These are phyloP conservation scores for Podila clonocystis DNA, from an alignment of 192 early-diverging fungal species.

Conservation along the genomic window DNA sequence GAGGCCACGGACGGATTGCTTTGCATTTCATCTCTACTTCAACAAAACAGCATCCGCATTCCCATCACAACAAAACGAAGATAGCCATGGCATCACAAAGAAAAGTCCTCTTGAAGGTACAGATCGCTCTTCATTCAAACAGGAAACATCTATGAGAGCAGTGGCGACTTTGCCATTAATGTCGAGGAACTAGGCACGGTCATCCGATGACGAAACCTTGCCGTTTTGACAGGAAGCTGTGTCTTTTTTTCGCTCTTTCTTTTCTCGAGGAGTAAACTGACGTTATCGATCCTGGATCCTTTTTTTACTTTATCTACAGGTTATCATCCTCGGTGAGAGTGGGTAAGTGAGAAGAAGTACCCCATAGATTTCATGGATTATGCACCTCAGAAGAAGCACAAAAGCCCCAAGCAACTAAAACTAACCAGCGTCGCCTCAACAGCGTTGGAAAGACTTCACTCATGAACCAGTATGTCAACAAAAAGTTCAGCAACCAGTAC, in stretches of 20 bases:
- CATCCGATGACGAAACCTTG: no score
- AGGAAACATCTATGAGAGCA: no score
- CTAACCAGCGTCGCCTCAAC: background rate
- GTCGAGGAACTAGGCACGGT: background rate
- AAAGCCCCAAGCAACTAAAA: background rate
- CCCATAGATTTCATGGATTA: background rate
- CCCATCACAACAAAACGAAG: background rate
- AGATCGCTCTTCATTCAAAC: background rate
- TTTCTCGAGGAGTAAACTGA: no score
- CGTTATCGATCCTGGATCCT: background rate
- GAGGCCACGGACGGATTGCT: no score
- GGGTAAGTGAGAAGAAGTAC: conserved; percentile 63
- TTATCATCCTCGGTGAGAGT: conserved; percentile 87
- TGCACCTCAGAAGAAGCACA: background rate
- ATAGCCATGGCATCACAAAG: conserved; percentile 54
- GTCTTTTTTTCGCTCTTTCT: no score
- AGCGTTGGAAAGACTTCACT: conserved; percentile 97
- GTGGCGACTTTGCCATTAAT: background rate
- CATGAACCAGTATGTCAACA: conserved; percentile 99
- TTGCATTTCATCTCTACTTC: no score
- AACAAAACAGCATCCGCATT: no score
- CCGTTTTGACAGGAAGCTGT: no score
- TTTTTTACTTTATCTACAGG: conserved; percentile 50
- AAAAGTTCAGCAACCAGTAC: conserved; percentile 97
- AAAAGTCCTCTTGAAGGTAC: conserved; percentile 69